Evolutionary conservation across 257 asterid genomes (phyloP).

Genomic region (Solanum arcanum): DNA sequence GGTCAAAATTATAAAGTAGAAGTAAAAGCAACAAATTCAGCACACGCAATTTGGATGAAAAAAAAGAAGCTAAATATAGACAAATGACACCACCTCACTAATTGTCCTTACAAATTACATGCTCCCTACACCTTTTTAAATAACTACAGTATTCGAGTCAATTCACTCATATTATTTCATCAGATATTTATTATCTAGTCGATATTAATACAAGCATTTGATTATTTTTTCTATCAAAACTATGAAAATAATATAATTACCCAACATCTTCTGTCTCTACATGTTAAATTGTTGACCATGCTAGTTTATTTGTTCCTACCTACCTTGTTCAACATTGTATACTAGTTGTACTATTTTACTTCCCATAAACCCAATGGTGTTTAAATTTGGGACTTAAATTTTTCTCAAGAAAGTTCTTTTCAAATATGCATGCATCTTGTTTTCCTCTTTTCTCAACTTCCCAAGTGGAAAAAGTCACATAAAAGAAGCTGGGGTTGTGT

Average conservation of each 20-base stretch:
- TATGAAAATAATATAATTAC: background rate
- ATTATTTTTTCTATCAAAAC: background rate
- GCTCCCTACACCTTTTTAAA: background rate
- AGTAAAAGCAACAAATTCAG: background rate
- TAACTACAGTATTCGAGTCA: background rate
- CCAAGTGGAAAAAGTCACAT: background rate
- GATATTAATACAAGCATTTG: background rate
- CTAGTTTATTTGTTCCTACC: background rate
- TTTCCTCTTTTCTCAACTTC: background rate
- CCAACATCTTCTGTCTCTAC: background rate
- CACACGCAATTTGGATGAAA: background rate
- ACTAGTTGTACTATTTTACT: background rate
- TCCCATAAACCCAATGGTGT: background rate
- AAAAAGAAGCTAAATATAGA: background rate
- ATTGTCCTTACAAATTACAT: background rate
- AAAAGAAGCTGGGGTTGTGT: background rate
- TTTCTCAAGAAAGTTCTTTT: slow-evolving; percentile 3
- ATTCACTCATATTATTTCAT: background rate
- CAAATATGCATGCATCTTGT: background rate
- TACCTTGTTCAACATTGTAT: background rate
- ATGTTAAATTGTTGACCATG: background rate
- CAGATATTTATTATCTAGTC: background rate
- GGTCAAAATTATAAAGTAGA: background rate
- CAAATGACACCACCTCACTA: background rate
- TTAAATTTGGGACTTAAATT: background rate